Evolutionary conservation across 2,329 filamentous ascomycete species (phyloP).

Genomic region (Claviceps spartinae): DNA sequence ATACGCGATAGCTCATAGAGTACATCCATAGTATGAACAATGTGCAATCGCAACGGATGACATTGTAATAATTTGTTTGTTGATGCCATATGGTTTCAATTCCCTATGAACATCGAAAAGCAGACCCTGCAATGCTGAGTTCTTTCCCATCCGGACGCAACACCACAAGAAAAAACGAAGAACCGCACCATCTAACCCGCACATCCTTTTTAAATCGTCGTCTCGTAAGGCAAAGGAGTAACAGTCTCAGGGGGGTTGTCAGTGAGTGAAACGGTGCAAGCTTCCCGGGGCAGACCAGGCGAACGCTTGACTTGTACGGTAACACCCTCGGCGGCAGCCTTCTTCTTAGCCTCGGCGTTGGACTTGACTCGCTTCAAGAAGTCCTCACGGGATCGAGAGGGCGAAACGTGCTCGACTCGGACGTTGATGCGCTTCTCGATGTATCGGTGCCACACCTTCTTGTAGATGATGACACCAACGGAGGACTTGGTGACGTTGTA

Average conservation of each 20-base stretch:
- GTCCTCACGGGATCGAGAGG: slow-evolving; percentile 90
- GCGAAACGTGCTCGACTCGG: slow-evolving; percentile 91
- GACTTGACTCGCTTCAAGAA: slow-evolving; percentile 94
- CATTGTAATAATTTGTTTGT: slow-evolving; percentile 1
- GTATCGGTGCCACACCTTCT: slow-evolving; percentile 98
- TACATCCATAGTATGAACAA: not conserved
- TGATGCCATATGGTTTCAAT: slow-evolving; percentile 25
- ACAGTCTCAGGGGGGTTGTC: slow-evolving; percentile 86
- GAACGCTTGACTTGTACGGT: slow-evolving; percentile 88
- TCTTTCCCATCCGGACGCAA: slow-evolving; percentile 30
- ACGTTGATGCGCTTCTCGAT: slow-evolving; percentile 99
- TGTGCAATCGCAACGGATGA: not conserved
- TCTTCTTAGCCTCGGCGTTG: slow-evolving; percentile 83
- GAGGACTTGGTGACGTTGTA: slow-evolving; percentile 99
- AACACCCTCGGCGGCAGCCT: slow-evolving; percentile 82
- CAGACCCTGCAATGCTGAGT: slow-evolving; percentile 30
- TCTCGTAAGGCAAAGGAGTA: slow-evolving; percentile 89
- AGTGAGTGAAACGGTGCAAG: slow-evolving; percentile 64
- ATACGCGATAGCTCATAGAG: not conserved
- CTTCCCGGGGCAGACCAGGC: slow-evolving; percentile 65
- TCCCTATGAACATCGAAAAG: slow-evolving; percentile 28
- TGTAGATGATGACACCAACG: slow-evolving; percentile 98
- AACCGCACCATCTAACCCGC: slow-evolving; percentile 10
- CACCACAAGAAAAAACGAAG: slow-evolving; percentile 28
- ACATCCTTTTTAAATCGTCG: slow-evolving; percentile 64